These are phyloP conservation scores for Lentinus tigrinus DNA, from an alignment of 768 basidiomycete genomes.

Conservation along the genomic window DNA sequence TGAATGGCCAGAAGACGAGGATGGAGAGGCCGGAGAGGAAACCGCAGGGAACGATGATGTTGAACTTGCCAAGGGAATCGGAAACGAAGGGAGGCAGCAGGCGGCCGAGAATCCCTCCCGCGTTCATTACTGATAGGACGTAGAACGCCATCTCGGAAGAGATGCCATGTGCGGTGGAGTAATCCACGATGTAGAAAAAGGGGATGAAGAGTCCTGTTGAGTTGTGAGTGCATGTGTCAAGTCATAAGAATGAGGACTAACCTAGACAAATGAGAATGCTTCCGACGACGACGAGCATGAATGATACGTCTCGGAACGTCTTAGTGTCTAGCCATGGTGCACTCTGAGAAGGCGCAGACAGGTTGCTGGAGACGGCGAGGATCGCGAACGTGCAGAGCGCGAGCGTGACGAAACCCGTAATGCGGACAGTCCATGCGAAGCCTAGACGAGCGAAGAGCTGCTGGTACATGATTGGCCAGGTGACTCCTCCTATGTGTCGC, in stretches of 20 bases:
- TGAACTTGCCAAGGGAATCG: constrained; percentile 65
- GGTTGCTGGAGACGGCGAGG: constrained; percentile 42
- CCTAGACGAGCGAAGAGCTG: constrained; percentile 53
- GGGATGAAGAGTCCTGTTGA: constrained; percentile 65
- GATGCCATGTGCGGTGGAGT: constrained; percentile 43
- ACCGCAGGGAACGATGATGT: constrained; percentile 61
- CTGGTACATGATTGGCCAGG: constrained; percentile 67
- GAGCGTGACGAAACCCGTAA: constrained; percentile 50
- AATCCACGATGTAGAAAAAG: constrained; percentile 67
- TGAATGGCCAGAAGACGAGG: constrained; percentile 56
- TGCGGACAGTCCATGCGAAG: constrained; percentile 63
- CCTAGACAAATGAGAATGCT: constrained; percentile 62
- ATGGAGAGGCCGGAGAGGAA: constrained; percentile 62
- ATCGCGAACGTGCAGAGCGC: constrained; percentile 47
- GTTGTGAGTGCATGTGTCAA: neutral
- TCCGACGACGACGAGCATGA: constrained; percentile 51
- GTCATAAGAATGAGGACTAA: constrained; percentile 29
- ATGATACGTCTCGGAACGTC: constrained; percentile 47
- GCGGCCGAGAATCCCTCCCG: constrained; percentile 64
- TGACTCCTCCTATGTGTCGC: constrained; percentile 49
- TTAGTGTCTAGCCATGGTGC: constrained; percentile 24
- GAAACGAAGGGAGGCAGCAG: constrained; percentile 62
- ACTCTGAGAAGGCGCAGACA: constrained; percentile 18
- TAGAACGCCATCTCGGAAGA: constrained; percentile 44
- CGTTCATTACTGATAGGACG: constrained; percentile 67